These are phyloP conservation scores for Scedosporium dehoogii DNA, from an alignment of 2,329 filamentous ascomycete genomes.

Conservation along the genomic window DNA sequence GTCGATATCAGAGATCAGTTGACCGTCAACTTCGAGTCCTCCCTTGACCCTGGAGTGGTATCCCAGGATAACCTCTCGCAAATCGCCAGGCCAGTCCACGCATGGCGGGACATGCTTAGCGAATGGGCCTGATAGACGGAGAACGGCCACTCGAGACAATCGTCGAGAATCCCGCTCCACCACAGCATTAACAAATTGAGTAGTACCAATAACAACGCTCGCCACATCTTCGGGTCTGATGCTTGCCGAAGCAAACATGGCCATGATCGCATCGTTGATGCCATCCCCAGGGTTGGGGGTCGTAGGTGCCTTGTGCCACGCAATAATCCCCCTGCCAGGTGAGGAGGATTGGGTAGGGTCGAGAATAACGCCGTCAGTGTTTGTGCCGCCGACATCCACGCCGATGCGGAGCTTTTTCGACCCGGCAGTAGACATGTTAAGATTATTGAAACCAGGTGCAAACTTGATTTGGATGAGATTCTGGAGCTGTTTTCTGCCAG, in stretches of 20 bases:
- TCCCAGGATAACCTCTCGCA: conserved; percentile 35
- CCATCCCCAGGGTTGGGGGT: conserved; percentile 36
- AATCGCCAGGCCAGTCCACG: conserved; percentile 41
- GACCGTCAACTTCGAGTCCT: conserved; percentile 42
- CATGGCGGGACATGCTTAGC: conserved; percentile 39
- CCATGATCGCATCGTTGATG: conserved; percentile 32
- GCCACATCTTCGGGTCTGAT: conserved; percentile 27
- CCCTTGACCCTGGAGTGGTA: conserved; percentile 36
- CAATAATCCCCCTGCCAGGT: conserved; percentile 31
- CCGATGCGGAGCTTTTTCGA: conserved; percentile 27
- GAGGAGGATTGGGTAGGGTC: conserved; percentile 27
- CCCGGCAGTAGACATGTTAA: neutral
- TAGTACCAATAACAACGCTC: conserved; percentile 43
- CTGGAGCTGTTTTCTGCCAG: no score
- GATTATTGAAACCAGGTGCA: neutral
- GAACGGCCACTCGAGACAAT: conserved; percentile 39
- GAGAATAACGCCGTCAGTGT: conserved; percentile 41
- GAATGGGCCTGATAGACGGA: conserved; percentile 41
- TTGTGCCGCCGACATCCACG: conserved; percentile 39
- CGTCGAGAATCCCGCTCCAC: conserved; percentile 40
- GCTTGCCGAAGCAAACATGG: conserved; percentile 27
- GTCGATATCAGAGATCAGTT: conserved; percentile 33
- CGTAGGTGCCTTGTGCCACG: conserved; percentile 41
- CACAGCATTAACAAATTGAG: conserved; percentile 50
- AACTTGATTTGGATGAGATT: no score